Conservation (phyloP, 139 green algal genomes). For the Limnomonas spitsbergensis region DNA sequence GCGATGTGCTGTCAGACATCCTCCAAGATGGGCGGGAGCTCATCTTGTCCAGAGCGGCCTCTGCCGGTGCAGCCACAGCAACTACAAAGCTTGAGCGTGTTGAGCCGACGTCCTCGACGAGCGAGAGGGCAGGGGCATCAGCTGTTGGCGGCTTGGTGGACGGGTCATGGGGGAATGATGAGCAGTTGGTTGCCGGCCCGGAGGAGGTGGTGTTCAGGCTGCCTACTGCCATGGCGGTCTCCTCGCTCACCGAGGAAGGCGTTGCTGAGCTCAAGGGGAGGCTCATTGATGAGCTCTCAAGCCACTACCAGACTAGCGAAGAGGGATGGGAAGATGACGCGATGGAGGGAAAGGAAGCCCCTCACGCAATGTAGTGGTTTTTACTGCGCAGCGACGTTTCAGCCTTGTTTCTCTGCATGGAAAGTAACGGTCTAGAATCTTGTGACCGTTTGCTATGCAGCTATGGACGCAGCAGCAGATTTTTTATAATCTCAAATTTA, state of each 20-base stretch:
- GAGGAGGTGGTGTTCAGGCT: conserved; percentile 46
- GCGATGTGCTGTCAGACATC: conserved; percentile 63
- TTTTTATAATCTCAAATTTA: no score
- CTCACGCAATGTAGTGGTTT: no score
- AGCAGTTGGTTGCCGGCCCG: neutral
- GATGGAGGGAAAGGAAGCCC: no score
- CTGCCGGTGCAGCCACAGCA: conserved; percentile 15
- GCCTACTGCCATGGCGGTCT: conserved; percentile 57
- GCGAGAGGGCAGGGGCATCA: neutral
- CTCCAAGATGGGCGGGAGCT: neutral
- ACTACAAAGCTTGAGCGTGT: neutral
- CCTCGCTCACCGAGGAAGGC: conserved; percentile 64
- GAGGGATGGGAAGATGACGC: no score
- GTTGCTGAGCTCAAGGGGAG: conserved; percentile 57
- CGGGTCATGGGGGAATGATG: no score
- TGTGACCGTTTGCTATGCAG: no score
- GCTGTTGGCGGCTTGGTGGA: no score
- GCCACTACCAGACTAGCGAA: no score
- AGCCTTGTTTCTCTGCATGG: no score
- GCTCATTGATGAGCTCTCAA: neutral
- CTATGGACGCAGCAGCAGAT: no score
- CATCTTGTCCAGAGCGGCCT: neutral
- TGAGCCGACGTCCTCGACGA: neutral
- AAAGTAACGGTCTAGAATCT: no score
- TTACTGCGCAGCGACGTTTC: no score